Percentiles rank a stretch among this genome's conserved stretches.
phyloP scores from a whole-genome alignment of 164 flowering plant genomes.

The Kalanchoe fedtschenkoi region DNA sequence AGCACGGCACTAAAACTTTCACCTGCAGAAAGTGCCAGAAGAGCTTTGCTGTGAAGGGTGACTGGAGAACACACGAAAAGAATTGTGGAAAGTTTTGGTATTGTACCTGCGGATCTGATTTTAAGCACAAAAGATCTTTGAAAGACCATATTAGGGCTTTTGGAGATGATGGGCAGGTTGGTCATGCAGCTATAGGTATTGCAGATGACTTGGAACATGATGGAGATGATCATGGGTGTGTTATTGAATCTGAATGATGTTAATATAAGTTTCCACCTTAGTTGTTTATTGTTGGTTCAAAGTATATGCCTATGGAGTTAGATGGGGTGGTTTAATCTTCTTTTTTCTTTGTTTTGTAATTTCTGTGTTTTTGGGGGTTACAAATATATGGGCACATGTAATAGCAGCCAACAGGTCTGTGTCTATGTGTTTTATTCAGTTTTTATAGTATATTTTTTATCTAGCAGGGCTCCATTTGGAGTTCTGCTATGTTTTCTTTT shows the following conservation, averaged over 20 bases:
- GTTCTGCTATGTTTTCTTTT: too few species aligned
- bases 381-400: too few species aligned
- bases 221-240: slow-evolving; percentile 1
- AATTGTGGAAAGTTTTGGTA: slow-evolving; percentile 59
- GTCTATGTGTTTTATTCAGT: too few species aligned
- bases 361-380: too few species aligned
- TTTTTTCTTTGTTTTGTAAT: too few species aligned
- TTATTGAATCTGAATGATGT: neutral
- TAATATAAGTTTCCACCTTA: neutral
- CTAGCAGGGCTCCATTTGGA: too few species aligned
- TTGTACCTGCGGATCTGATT: slow-evolving; percentile 53
- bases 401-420: too few species aligned
- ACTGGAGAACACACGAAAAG: slow-evolving; percentile 66
- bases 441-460: too few species aligned
- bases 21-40: slow-evolving; percentile 49
- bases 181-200: slow-evolving; percentile 31
- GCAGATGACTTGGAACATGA: slow-evolving; percentile 36
- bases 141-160: slow-evolving; percentile 53
- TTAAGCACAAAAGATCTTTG: slow-evolving; percentile 53
- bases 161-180: slow-evolving; percentile 33
- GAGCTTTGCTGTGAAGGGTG: slow-evolving; percentile 51
- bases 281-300: too few species aligned
- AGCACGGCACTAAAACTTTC: slow-evolving; percentile 52
- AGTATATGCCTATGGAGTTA: too few species aligned
- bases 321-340: too few species aligned